phyloP scores from a whole-genome alignment of 2,329 filamentous ascomycete genomes.

The Teratosphaeria epicoccoides region DNA sequence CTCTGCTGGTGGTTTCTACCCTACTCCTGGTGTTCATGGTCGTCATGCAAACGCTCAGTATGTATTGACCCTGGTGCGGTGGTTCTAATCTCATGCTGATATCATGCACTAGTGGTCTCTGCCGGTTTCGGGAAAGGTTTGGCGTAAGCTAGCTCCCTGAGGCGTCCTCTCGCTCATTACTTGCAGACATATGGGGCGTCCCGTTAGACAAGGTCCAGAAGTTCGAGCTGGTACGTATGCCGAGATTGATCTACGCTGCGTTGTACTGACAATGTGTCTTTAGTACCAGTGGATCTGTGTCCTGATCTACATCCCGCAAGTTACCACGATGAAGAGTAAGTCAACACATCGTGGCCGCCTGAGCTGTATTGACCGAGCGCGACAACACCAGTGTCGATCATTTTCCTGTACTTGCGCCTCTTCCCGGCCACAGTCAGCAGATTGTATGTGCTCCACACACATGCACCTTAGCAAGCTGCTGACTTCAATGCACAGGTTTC shows the following conservation, averaged over 20 bases:
- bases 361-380: not conserved
- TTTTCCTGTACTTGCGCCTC: not conserved
- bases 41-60: not conserved
- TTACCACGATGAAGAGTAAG: not conserved
- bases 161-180: not conserved
- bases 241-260: not conserved
- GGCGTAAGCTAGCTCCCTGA: not conserved
- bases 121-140: not conserved
- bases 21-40: not conserved
- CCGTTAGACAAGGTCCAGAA: not conserved
- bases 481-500: not conserved
- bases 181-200: not conserved
- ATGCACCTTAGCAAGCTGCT: not conserved
- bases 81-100: not conserved
- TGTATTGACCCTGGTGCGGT: not conserved
- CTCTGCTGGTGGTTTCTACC: not conserved
- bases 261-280: not conserved
- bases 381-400: not conserved
- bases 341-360: not conserved
- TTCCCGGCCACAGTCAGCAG: not conserved
- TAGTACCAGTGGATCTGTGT: not conserved
- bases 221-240: not conserved
- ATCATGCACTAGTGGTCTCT: not conserved
- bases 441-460: not conserved
- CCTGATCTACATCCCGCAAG: not conserved